Conservation (phyloP, 2,329 filamentous ascomycete species). For the Ceratocystis colombiana region DNA sequence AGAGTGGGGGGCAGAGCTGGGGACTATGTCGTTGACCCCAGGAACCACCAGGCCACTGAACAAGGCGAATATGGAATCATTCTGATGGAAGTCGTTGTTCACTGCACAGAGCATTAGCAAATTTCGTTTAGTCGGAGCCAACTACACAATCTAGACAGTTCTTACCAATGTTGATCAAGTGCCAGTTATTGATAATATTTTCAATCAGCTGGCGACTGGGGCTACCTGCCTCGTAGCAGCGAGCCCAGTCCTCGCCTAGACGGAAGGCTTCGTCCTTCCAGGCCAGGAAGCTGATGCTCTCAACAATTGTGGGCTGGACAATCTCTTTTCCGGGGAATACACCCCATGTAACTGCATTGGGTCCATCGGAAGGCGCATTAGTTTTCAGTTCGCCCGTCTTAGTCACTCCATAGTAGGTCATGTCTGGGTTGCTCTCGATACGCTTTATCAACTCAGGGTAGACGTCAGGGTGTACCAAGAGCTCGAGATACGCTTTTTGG, state of each 20-base stretch:
- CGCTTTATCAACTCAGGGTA: constrained; percentile 67
- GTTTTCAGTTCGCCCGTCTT: constrained; percentile 71
- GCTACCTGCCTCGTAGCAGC: constrained; percentile 69
- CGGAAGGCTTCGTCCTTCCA: constrained; percentile 98
- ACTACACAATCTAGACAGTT: constrained; percentile 19
- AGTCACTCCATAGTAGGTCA: constrained; percentile 92
- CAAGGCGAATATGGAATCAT: constrained; percentile 69
- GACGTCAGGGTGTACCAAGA: constrained; percentile 72
- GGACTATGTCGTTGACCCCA: constrained; percentile 42
- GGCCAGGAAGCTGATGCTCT: constrained; percentile 91
- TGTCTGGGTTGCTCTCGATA: constrained; percentile 64
- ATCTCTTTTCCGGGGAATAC: constrained; percentile 98
- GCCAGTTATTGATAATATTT: constrained; percentile 80
- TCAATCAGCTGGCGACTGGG: constrained; percentile 72
- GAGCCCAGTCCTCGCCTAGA: constrained; percentile 85
- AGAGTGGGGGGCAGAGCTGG: constrained; percentile 19
- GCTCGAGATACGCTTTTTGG: constrained; percentile 93
- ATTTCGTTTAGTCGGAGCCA: neutral
- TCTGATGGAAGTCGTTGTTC: constrained; percentile 93
- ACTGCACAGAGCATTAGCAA: constrained; percentile 43
- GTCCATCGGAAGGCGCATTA: constrained; percentile 74
- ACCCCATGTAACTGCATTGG: constrained; percentile 98
- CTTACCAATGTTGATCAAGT: constrained; percentile 87
- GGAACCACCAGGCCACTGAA: constrained; percentile 68
- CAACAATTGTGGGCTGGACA: constrained; percentile 98